phyloP scores from a whole-genome alignment of 306 rosid genomes.

The Lagenaria siceraria region DNA sequence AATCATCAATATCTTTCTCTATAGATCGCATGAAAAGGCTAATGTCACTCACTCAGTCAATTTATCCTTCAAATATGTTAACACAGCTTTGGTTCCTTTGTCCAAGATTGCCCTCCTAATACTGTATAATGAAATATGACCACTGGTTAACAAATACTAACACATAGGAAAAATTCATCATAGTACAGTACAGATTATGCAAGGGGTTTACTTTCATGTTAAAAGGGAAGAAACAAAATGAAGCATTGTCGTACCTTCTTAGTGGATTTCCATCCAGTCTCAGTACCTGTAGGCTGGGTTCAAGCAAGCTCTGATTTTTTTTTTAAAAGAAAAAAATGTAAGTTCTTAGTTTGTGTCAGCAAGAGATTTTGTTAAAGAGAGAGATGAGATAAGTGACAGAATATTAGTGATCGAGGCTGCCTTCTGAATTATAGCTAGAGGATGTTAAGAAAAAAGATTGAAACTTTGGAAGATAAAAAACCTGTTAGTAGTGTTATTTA shows the following conservation, averaged over 20 bases:
- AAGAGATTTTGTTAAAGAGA: background rate
- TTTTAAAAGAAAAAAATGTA: conserved; percentile 9
- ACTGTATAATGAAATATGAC: conserved; percentile 26
- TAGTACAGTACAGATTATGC: background rate
- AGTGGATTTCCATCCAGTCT: conserved; percentile 90
- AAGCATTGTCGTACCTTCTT: conserved; percentile 47
- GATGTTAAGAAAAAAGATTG: no score
- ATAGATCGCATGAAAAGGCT: background rate
- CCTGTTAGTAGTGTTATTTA: no score
- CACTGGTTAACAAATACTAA: background rate
- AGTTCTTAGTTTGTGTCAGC: background rate
- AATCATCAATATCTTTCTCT: background rate
- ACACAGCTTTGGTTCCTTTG: conserved; percentile 76
- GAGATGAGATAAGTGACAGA: no score
- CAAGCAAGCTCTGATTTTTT: conserved; percentile 78
- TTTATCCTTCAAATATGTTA: conserved; percentile 69
- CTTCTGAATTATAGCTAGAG: no score
- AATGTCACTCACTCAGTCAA: conserved; percentile 31
- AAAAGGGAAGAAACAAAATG: background rate
- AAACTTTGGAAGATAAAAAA: no score
- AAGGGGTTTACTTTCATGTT: background rate
- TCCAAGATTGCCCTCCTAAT: conserved; percentile 76
- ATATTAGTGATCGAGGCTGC: no score
- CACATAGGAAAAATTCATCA: background rate
- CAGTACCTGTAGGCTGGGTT: conserved; percentile 59